Evolutionary conservation across 176 grass and related monocot species (phyloP).

Genomic region (Eragrostis nindensis): DNA sequence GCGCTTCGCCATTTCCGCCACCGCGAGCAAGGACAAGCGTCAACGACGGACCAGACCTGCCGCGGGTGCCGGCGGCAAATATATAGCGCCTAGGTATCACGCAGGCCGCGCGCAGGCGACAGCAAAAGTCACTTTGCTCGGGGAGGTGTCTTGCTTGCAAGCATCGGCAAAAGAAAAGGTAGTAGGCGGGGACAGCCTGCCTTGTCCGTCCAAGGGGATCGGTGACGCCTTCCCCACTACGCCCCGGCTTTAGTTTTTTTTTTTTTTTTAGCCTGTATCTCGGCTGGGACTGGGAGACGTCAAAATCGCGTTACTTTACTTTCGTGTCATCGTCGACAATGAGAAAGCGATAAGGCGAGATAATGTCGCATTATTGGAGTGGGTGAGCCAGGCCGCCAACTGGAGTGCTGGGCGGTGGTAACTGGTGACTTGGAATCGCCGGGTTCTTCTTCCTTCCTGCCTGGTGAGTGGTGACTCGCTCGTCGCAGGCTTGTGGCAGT

Average conservation of each 20-base stretch:
- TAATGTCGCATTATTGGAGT: neutral
- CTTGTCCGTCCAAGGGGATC: neutral
- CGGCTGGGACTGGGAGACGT: neutral
- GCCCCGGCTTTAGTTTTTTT: neutral
- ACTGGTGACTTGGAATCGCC: neutral
- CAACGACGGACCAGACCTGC: neutral
- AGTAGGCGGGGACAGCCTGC: neutral
- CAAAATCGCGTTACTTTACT: neutral
- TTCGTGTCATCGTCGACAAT: neutral
- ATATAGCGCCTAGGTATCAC: neutral
- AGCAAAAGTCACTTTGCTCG: neutral
- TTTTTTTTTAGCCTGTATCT: neutral
- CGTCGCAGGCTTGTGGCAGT: neutral
- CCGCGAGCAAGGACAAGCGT: neutral
- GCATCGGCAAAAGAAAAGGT: neutral
- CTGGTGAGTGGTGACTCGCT: neutral
- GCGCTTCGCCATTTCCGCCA: constrained; percentile 36
- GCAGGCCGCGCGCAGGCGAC: neutral
- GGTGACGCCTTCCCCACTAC: no score
- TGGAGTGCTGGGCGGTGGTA: neutral
- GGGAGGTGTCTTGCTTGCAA: constrained; percentile 12
- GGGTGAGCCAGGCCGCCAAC: neutral
- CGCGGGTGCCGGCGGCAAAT: neutral
- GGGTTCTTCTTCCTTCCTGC: neutral
- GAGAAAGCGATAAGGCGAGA: neutral